These are phyloP conservation scores for Populus trichocarpa DNA, from an alignment of 441 rosid genomes.

Conservation along the genomic window DNA sequence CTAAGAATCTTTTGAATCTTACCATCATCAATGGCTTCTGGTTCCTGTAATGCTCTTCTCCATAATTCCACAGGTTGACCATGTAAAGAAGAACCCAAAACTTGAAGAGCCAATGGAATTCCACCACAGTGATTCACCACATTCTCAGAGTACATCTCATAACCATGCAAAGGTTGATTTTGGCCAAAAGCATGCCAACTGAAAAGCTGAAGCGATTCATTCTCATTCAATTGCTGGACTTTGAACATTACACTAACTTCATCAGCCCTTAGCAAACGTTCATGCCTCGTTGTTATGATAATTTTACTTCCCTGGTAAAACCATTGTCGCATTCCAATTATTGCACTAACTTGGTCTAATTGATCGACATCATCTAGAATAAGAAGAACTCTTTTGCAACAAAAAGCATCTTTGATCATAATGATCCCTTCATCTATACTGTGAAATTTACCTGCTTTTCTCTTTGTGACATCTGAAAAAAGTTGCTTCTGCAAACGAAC, in stretches of 20 bases:
- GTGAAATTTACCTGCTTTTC: background rate
- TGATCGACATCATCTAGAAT: slow-evolving; percentile 30
- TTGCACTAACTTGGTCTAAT: slow-evolving; percentile 8
- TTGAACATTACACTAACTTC: slow-evolving; percentile 12
- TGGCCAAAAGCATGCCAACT: slow-evolving; percentile 21
- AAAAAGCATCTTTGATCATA: slow-evolving; percentile 2
- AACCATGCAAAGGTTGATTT: slow-evolving; percentile 11
- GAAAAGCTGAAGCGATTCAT: slow-evolving; percentile 24
- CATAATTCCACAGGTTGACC: slow-evolving; percentile 22
- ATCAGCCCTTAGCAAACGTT: slow-evolving; percentile 1
- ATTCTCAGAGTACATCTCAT: background rate
- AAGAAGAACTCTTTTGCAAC: slow-evolving; percentile 19
- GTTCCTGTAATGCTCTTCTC: slow-evolving; percentile 29
- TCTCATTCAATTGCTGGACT: slow-evolving; percentile 22
- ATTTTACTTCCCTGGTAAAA: slow-evolving; percentile 20
- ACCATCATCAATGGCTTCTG: slow-evolving; percentile 22
- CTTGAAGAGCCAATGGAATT: slow-evolving; percentile 27
- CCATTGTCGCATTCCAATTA: slow-evolving; percentile 14
- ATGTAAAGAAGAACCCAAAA: slow-evolving; percentile 21
- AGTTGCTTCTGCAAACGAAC: slow-evolving; percentile 24
- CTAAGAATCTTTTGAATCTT: slow-evolving; percentile 14
- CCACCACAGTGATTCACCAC: slow-evolving; percentile 14
- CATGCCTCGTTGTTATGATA: slow-evolving; percentile 23
- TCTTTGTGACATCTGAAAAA: slow-evolving; percentile 6
- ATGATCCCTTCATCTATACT: slow-evolving; percentile 14